Evolutionary conservation across 768 basidiomycete genomes (phyloP).

Genomic region (Serendipita vermifera): DNA sequence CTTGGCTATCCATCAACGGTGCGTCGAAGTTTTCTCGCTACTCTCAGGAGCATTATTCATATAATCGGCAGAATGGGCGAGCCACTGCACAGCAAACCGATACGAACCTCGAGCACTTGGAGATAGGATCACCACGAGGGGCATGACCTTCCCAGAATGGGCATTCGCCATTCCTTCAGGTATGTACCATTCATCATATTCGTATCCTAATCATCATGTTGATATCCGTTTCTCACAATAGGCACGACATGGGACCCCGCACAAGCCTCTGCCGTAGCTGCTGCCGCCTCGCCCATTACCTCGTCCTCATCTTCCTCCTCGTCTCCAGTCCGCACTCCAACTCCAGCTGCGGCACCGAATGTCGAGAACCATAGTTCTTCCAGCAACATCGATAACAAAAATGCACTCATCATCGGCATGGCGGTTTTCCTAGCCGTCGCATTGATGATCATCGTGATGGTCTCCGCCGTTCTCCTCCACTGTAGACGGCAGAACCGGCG

Average conservation of each 20-base stretch:
- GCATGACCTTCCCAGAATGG: neutral
- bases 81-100: neutral
- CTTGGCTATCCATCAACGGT: neutral
- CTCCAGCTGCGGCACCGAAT: neutral
- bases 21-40: neutral
- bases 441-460: neutral
- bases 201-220: too few relatives aligned
- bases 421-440: neutral
- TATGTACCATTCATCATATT: too few relatives aligned
- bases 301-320: neutral
- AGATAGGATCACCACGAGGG: neutral
- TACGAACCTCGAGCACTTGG: too few relatives aligned
- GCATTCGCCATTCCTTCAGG: neutral
- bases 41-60: too few relatives aligned
- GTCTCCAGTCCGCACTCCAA: neutral
- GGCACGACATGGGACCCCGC: neutral
- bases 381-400: neutral
- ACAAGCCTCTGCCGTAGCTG: conserved; percentile 5
- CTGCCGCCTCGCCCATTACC: neutral
- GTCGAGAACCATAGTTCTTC: neutral
- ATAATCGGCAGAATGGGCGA: neutral
- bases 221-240: too few relatives aligned
- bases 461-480: neutral
- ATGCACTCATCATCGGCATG: neutral
- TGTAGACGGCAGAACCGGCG: neutral